These are phyloP conservation scores for Madurella mycetomatis DNA, from an alignment of 2,329 filamentous ascomycete genomes.

Conservation along the genomic window DNA sequence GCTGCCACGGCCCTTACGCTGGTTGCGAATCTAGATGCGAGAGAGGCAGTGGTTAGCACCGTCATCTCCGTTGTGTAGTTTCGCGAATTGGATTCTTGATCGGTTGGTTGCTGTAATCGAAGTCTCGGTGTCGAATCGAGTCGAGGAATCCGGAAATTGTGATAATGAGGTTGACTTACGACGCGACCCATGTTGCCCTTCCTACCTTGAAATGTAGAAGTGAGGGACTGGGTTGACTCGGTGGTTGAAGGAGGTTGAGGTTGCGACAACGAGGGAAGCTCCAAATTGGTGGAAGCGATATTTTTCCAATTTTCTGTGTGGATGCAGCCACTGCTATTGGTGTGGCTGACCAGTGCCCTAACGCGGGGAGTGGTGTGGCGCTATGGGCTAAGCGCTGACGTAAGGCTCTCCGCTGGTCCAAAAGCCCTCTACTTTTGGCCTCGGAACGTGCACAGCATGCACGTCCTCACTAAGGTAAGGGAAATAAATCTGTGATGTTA, in stretches of 20 bases:
- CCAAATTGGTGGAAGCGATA: conserved; percentile 25
- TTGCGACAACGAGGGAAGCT: conserved; percentile 25
- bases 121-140: conserved; percentile 14
- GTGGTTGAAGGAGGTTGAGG: conserved; percentile 26
- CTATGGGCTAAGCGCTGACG: conserved; percentile 5
- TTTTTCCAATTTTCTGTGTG: conserved; percentile 31
- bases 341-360: conserved; percentile 26
- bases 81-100: conserved; percentile 4
- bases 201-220: conserved; percentile 27
- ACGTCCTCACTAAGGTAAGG: no score
- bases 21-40: conserved; percentile 54
- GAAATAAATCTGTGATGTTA: no score
- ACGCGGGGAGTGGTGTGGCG: conserved; percentile 24
- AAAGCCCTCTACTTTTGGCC: not conserved
- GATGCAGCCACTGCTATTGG: conserved; percentile 25
- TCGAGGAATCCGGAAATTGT: conserved; percentile 14
- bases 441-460: not conserved
- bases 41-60: conserved; percentile 23
- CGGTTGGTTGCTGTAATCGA: conserved; percentile 14
- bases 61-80: conserved; percentile 4
- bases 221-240: conserved; percentile 26
- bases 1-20: conserved; percentile 57
- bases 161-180: conserved; percentile 30
- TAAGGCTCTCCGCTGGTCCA: not conserved
- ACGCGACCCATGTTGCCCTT: conserved; percentile 51